phyloP scores from a whole-genome alignment of 164 flowering plant genomes.

The Liriodendron chinense region DNA sequence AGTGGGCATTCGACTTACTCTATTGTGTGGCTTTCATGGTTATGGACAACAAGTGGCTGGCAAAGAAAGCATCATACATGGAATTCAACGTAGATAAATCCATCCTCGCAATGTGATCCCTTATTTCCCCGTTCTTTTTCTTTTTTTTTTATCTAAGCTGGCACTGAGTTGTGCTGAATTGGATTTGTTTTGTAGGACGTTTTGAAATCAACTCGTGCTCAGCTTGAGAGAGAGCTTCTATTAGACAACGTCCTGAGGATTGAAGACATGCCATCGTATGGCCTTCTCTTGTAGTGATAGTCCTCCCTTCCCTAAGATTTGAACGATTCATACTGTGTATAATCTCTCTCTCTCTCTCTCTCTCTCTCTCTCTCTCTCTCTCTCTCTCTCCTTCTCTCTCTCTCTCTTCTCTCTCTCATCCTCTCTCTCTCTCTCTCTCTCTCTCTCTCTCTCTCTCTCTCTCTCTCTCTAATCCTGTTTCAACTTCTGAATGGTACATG shows the following conservation, averaged over 20 bases:
- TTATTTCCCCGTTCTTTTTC: background rate
- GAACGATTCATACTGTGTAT: too few species aligned
- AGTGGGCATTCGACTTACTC: conserved; percentile 89
- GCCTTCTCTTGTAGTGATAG: conserved; percentile 45
- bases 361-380: too few species aligned
- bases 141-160: background rate
- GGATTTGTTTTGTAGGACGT: conserved; percentile 43
- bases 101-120: background rate
- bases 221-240: conserved; percentile 72
- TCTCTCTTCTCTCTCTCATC: too few species aligned
- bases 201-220: conserved; percentile 59
- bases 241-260: conserved; percentile 66
- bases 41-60: conserved; percentile 88
- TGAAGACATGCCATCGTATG: conserved; percentile 84
- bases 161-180: background rate
- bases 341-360: too few species aligned
- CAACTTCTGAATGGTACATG: too few species aligned
- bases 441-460: too few species aligned
- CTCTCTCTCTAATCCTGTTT: too few species aligned
- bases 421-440: too few species aligned
- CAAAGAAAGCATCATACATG: conserved; percentile 86
- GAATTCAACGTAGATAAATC: conserved; percentile 70
- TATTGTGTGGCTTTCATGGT: conserved; percentile 84
- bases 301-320: background rate
- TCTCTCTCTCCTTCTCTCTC: too few species aligned